Evolutionary conservation across 176 grass and related monocot genomes (phyloP), one percentile per base, ranked within the genome.

Genomic region (Tuctoria greenei): DNA sequence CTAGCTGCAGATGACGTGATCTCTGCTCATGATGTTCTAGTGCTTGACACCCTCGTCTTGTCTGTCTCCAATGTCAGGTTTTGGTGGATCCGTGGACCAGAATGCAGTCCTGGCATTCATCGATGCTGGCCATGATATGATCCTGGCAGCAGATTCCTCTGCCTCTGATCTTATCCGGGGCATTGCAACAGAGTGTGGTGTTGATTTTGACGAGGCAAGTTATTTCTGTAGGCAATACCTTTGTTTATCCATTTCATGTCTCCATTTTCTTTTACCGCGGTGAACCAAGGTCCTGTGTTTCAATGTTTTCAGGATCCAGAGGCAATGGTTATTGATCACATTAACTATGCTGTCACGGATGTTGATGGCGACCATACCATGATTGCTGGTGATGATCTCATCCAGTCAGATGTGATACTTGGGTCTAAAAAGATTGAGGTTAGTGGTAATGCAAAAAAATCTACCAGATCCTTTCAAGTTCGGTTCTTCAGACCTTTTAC

Each of bases 171-270:
- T 99, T 70, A 92, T 99, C 57, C 89, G 96, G 26, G 89, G 92
- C 56, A 99, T 99, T 12, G 89, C 96, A 20, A 95, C 89, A 2
- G 96, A 99, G 27, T 92, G 92, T 24, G 92, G 96, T 20, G 83
- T 94, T 85, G 92, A 99, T 82, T 99, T 99, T 3, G 96, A 99
- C 50, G 96, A 99, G 95, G 91, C 69, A 94, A 92, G 86, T 54
- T 34, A 23, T 81, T 71, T 28, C 5, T 78, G 4, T 76, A 21
- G 36, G 71, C 63, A n/a, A 38, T 63, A 35, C 58, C 6, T 14
- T 37, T 20, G 16, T 45, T 74, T 42, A 42, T 57, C 36, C 45
- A 40, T 73, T 43, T 59, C 41, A 40, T 50, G 52, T 10, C n/a
- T 26, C 23, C 13, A 15, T 83, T 75, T 67, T 72, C 15, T 12